phyloP scores from a whole-genome alignment of 1,139 yeast genomes.

The Pichia sp. region DNA sequence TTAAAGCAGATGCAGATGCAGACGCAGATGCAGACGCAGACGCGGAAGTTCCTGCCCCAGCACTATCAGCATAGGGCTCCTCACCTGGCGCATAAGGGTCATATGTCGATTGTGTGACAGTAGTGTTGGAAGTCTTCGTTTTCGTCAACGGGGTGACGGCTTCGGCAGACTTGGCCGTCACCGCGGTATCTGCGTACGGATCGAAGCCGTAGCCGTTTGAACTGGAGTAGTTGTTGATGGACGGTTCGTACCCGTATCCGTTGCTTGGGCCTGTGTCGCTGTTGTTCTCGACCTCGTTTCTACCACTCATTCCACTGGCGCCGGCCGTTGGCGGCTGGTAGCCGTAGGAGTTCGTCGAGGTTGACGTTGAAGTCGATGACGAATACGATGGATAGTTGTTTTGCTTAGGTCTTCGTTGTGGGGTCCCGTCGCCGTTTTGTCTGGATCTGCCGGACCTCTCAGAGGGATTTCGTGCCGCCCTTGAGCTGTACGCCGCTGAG shows the following conservation, averaged over 20 bases:
- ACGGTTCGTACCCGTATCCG: conserved; percentile 14
- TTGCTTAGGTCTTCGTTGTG: conserved; percentile 10
- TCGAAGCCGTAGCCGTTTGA: conserved; percentile 16
- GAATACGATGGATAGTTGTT: conserved; percentile 2
- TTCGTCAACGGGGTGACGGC: neutral
- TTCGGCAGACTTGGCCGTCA: conserved; percentile 5
- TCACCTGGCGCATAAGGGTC: conserved; percentile 23
- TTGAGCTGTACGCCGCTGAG: neutral
- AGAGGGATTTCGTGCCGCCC: neutral
- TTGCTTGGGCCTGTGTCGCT: neutral
- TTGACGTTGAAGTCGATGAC: neutral
- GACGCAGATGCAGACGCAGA: neutral
- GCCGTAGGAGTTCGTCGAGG: neutral
- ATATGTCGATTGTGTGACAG: conserved; percentile 15
- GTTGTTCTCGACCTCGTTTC: neutral
- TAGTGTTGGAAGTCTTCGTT: conserved; percentile 21
- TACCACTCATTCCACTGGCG: neutral
- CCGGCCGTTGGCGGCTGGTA: neutral
- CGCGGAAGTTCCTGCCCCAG: neutral
- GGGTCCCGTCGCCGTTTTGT: neutral
- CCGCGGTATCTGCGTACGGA: conserved; percentile 13
- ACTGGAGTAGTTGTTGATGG: conserved; percentile 9
- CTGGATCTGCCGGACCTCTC: conserved; percentile 1
- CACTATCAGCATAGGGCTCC: conserved; percentile 10
- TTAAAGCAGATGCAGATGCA: neutral